Evolutionary conservation across 345 rosid genomes (phyloP), one percentile per base, ranked within the genome.

Genomic region (Tarenaya hassleriana): DNA sequence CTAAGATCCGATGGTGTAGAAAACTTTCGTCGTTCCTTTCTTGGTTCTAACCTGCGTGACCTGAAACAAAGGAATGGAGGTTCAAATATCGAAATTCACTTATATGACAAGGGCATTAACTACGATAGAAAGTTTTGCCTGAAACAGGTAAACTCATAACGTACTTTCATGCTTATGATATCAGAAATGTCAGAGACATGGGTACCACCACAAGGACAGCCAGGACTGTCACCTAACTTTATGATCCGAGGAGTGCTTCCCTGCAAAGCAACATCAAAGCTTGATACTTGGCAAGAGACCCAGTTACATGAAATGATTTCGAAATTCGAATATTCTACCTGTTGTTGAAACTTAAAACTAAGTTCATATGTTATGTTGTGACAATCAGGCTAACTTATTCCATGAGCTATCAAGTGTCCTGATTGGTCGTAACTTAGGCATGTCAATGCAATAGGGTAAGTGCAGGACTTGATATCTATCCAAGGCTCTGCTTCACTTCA

Each of bases 161-260:
- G 20, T 73, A 81, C 95, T 85, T 81, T 83, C 72, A 89, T 37
- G 64, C 77, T 75, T 37, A 47, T 39, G 64, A 89, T 79, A 61
- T 89, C 95, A 31, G 86, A 77, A 47, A 86, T 63, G 62, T 81
- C 84, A 52, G 75, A 49, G 52, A 89, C 90, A 76, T 86, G 97
- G 16, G 97, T 89, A 10, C 95, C 95, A 20, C 97, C 95, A 63
- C 94, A 89, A 1, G 97, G 92, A 66, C 95, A 75, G 8, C 95
- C 86, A n/a, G 73, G 73, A 64, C 41, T 67, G 68, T 69, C 69
- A 34, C 94, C 95, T 59, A 89, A 42, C 68, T 62, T 77, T 66
- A 81, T 65, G 64, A 86, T 71, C 35, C 95, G 88, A 54, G 94
- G 97, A 52, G 63, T 81, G 73, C 90, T 83, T 9, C 58, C 82